phyloP scores from a whole-genome alignment of 2,329 filamentous ascomycete species.

The Pestalotiopsis sp. region DNA sequence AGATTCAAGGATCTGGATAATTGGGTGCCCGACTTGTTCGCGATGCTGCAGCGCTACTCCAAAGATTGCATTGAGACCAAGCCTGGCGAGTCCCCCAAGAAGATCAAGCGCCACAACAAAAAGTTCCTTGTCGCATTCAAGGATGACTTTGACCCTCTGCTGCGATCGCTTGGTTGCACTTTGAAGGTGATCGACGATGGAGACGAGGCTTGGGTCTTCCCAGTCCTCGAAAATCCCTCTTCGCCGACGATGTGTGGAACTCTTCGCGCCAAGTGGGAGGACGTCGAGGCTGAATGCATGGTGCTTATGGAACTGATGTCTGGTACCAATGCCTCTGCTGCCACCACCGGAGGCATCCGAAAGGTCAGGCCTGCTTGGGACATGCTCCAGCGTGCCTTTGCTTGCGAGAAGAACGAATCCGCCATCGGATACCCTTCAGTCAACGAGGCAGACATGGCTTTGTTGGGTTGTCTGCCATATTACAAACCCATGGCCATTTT shows the following conservation, averaged over 20 bases:
- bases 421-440: not conserved
- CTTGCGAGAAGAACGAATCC: conserved; percentile 16
- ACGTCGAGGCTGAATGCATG: conserved; percentile 24
- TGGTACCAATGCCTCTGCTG: not conserved
- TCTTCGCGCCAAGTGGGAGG: conserved; percentile 30
- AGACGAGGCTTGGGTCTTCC: conserved; percentile 37
- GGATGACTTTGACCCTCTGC: conserved; percentile 47
- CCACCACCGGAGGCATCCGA: not conserved
- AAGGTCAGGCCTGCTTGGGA: not conserved
- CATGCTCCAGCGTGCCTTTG: conserved; percentile 19
- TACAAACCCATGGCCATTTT: conserved; percentile 24
- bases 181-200: conserved; percentile 34
- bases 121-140: conserved; percentile 56
- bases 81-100: conserved; percentile 34
- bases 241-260: conserved; percentile 35
- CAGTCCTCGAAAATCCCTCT: conserved; percentile 32
- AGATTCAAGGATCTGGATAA: conserved; percentile 46
- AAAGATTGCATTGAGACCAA: conserved; percentile 45
- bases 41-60: conserved; percentile 52
- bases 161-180: conserved; percentile 49
- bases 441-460: conserved; percentile 18
- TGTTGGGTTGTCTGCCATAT: conserved; percentile 27
- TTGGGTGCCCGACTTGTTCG: conserved; percentile 40
- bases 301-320: conserved; percentile 11
- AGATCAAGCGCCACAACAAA: conserved; percentile 58